Evolutionary conservation across 192 early-diverging fungal species (phyloP).

Genomic region (Funneliformis mosseae): DNA sequence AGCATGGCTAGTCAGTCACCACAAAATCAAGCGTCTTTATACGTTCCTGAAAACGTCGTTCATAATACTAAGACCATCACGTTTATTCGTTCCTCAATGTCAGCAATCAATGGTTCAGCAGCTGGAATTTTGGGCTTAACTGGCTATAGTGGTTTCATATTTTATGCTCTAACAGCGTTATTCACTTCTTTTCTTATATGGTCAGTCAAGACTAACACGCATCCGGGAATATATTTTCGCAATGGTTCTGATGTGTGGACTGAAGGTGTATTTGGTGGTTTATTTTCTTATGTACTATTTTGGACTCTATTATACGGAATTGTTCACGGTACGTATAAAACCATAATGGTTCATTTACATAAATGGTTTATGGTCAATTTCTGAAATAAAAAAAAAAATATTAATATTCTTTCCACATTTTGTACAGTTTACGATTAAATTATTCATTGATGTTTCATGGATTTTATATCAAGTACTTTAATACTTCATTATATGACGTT

Average conservation of each 20-base stretch:
- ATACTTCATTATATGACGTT: no score
- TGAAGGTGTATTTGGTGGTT: conserved; percentile 59
- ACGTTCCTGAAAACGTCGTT: conserved; percentile 53
- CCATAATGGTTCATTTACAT: no score
- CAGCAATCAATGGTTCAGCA: conserved; percentile 76
- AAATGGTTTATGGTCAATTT: no score
- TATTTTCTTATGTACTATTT: conserved; percentile 74
- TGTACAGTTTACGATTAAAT: no score
- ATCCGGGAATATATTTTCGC: conserved; percentile 62
- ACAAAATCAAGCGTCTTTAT: conserved; percentile 38
- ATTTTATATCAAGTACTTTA: no score
- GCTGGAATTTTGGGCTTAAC: conserved; percentile 90
- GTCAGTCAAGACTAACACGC: conserved; percentile 58
- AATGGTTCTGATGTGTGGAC: conserved; percentile 51
- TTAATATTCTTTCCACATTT: no score
- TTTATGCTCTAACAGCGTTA: conserved; percentile 71
- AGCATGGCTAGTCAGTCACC: neutral
- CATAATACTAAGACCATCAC: conserved; percentile 65
- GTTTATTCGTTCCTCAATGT: conserved; percentile 69
- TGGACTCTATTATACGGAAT: conserved; percentile 79
- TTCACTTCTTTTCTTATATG: conserved; percentile 64
- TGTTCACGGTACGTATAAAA: conserved; percentile 54
- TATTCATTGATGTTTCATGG: no score
- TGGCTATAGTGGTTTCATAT: conserved; percentile 80
- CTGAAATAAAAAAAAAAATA: no score